Percentiles rank a stretch among this genome's conserved stretches.
These are phyloP conservation scores for Mycosphaerella sp. DNA, from an alignment of 2,329 filamentous ascomycete genomes.

Conservation along the genomic window DNA sequence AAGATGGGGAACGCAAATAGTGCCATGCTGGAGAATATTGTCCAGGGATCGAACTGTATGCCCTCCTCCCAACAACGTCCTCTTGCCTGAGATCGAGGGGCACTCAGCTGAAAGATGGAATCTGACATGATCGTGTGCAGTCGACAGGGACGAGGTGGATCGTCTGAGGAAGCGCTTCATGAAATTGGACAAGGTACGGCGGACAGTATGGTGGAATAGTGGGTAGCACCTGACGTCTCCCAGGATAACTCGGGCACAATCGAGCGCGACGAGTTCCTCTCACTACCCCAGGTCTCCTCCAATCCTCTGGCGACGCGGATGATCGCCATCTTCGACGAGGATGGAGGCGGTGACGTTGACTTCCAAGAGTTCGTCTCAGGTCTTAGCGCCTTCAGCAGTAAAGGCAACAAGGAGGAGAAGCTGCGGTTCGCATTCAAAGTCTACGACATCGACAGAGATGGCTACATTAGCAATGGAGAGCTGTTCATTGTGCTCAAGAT, in stretches of 20 bases:
- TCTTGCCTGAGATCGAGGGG: background rate
- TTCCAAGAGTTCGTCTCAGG: constrained; percentile 98
- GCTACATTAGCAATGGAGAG: constrained; percentile 97
- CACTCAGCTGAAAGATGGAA: constrained; percentile 7
- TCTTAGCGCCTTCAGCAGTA: constrained; percentile 89
- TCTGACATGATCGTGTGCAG: constrained; percentile 43
- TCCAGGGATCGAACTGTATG: constrained; percentile 92
- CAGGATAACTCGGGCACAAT: constrained; percentile 98
- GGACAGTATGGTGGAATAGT: background rate
- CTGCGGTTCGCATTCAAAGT: constrained; percentile 97
- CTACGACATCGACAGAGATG: constrained; percentile 98
- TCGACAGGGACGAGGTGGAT: constrained; percentile 96
- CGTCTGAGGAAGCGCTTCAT: constrained; percentile 94
- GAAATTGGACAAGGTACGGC: constrained; percentile 90
- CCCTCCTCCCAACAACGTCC: constrained; percentile 12
- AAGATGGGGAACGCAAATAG: constrained; percentile 52
- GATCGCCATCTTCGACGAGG: constrained; percentile 99
- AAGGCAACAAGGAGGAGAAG: constrained; percentile 99
- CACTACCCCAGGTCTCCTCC: constrained; percentile 92
- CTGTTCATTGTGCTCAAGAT: constrained; percentile 99
- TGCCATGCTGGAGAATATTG: constrained; percentile 85
- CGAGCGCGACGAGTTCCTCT: constrained; percentile 96
- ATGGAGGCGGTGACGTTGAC: constrained; percentile 94
- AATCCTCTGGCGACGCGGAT: constrained; percentile 97
- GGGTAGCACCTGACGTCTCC: constrained; percentile 4